These are phyloP conservation scores for Penicillium cataractarum DNA, from an alignment of 495 filamentous ascomycete species.

Conservation along the genomic window DNA sequence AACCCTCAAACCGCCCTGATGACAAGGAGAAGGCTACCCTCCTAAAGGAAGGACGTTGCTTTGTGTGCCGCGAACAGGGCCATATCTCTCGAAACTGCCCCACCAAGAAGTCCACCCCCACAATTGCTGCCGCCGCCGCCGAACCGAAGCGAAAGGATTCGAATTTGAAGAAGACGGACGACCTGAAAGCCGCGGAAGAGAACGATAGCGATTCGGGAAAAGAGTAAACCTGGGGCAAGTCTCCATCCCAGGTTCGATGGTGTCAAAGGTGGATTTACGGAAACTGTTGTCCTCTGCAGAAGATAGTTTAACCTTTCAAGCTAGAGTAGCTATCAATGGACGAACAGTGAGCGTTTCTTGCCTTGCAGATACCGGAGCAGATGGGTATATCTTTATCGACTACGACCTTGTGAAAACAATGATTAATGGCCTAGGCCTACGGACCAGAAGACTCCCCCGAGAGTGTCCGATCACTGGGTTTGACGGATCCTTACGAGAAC, in stretches of 20 bases:
- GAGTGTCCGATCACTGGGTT: background rate
- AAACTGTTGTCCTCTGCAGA: background rate
- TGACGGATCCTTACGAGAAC: background rate
- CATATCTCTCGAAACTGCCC: background rate
- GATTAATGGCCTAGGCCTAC: background rate
- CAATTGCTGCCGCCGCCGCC: background rate
- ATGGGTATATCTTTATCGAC: background rate
- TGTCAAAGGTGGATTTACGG: background rate
- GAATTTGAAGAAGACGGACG: background rate
- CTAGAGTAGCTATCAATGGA: conserved; percentile 3
- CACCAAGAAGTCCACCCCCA: background rate
- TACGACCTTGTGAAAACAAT: background rate
- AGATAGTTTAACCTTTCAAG: background rate
- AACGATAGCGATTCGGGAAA: background rate
- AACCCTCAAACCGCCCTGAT: background rate
- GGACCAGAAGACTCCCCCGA: background rate
- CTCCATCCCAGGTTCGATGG: background rate
- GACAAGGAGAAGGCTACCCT: background rate
- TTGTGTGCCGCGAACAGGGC: background rate
- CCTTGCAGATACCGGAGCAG: background rate
- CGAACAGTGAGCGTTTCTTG: background rate
- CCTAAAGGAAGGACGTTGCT: background rate
- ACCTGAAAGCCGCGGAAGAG: background rate
- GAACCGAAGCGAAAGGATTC: background rate
- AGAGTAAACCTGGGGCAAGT: background rate